Evolutionary conservation across 2,329 filamentous ascomycete species (phyloP).

Genomic region (Tolypocladium tropicale): DNA sequence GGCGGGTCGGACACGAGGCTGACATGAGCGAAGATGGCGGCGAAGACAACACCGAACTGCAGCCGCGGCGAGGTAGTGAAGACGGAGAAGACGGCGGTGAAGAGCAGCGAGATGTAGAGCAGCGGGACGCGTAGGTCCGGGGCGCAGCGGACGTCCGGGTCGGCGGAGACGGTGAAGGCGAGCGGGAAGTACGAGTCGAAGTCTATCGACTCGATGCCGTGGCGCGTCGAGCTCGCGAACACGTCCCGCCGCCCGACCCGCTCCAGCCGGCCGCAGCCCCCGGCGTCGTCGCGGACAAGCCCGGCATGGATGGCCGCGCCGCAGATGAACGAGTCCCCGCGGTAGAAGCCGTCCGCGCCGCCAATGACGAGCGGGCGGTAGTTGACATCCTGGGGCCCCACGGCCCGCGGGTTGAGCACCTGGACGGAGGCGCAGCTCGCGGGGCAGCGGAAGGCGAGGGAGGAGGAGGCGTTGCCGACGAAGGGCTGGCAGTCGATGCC

Average conservation of each 20-base stretch:
- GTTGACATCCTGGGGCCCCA: slow-evolving; percentile 57
- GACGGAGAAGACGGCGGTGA: slow-evolving; percentile 67
- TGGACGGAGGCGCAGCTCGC: slow-evolving; percentile 58
- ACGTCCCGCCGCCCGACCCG: slow-evolving; percentile 57
- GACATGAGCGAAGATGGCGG: slow-evolving; percentile 82
- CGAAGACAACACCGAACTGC: slow-evolving; percentile 78
- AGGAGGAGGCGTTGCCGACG: slow-evolving; percentile 44
- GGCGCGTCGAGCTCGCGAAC: slow-evolving; percentile 53
- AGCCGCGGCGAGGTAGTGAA: slow-evolving; percentile 69
- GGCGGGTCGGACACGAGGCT: slow-evolving; percentile 86
- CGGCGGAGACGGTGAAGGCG: slow-evolving; percentile 58
- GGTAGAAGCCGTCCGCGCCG: slow-evolving; percentile 62
- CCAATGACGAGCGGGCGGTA: slow-evolving; percentile 58
- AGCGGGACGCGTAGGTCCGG: slow-evolving; percentile 80
- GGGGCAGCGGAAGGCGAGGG: slow-evolving; percentile 65
- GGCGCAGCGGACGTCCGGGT: slow-evolving; percentile 52
- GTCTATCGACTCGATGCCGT: slow-evolving; percentile 65
- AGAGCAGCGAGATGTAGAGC: slow-evolving; percentile 72
- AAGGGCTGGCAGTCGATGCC: slow-evolving; percentile 70
- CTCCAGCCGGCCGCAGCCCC: slow-evolving; percentile 73
- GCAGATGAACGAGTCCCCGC: slow-evolving; percentile 84
- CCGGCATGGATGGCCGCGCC: slow-evolving; percentile 77
- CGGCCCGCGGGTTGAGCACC: slow-evolving; percentile 62
- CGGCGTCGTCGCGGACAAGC: slow-evolving; percentile 58
- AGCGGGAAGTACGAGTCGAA: slow-evolving; percentile 89